Evolutionary conservation across 2,329 filamentous ascomycete genomes (phyloP).

Genomic region (Diaporthe ilicicola): DNA sequence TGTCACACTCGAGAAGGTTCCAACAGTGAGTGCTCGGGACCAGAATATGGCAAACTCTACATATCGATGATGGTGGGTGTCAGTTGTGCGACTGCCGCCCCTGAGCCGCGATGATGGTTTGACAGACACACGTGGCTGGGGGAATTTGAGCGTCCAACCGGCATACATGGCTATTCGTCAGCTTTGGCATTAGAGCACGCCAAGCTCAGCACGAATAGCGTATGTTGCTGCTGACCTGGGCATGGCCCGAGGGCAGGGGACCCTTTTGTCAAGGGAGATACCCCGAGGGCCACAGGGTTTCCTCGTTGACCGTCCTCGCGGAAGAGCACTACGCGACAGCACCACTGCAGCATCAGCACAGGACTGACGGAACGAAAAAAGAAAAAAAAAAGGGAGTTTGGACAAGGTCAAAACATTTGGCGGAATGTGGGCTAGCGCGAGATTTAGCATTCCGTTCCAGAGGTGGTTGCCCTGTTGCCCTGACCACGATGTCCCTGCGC

Average conservation of each 20-base stretch:
- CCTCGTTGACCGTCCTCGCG: neutral
- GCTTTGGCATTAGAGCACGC: neutral
- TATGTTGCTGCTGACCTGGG: neutral
- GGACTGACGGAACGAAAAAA: neutral
- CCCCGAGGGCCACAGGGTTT: neutral
- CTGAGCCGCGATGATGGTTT: constrained; percentile 10
- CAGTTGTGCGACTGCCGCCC: neutral
- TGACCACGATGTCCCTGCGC: constrained; percentile 6
- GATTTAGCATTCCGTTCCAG: neutral
- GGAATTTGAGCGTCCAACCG: constrained; percentile 7
- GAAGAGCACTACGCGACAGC: neutral
- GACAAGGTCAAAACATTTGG: constrained; percentile 8
- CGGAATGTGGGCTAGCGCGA: constrained; percentile 1
- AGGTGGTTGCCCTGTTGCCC: neutral
- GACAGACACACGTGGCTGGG: neutral
- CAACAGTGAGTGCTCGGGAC: neutral
- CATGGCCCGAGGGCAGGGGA: neutral
- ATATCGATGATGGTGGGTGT: neutral
- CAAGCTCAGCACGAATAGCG: neutral
- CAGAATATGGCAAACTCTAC: neutral
- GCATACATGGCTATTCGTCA: neutral
- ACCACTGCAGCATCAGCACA: too few relatives aligned
- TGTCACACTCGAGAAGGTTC: neutral
- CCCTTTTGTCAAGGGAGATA: neutral
- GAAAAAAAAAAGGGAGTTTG: neutral